Evolutionary conservation across 2,329 filamentous ascomycete species (phyloP).

Genomic region (Cordyceps cicadae): DNA sequence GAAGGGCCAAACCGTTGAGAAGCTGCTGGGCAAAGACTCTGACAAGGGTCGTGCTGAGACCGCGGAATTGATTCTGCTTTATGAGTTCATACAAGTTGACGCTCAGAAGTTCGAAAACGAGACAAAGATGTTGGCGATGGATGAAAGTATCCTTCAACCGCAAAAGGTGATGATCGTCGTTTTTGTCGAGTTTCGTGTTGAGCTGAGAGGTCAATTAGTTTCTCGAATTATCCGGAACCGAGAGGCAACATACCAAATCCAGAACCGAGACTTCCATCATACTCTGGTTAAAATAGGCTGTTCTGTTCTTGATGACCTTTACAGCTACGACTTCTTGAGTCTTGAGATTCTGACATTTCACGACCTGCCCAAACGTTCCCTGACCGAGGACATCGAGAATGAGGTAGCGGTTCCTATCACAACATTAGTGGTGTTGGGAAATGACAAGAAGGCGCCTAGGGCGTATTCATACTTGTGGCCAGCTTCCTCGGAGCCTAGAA

Average conservation of each 20-base stretch:
- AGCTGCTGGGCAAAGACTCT: conserved; percentile 96
- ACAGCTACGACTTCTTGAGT: conserved; percentile 98
- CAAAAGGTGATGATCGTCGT: conserved; percentile 93
- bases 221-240: conserved; percentile 1
- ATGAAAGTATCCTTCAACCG: conserved; percentile 97
- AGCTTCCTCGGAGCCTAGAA: conserved; percentile 92
- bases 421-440: conserved; percentile 3
- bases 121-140: conserved; percentile 88
- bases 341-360: conserved; percentile 97
- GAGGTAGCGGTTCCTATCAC: conserved; percentile 75
- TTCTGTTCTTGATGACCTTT: conserved; percentile 98
- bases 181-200: conserved; percentile 98
- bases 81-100: conserved; percentile 98
- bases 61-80: conserved; percentile 98
- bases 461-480: conserved; percentile 68
- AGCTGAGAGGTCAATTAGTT: conserved; percentile 44
- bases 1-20: conserved; percentile 78
- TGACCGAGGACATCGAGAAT: conserved; percentile 96
- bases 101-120: conserved; percentile 92
- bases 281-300: conserved; percentile 98
- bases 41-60: conserved; percentile 90
- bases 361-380: conserved; percentile 95
- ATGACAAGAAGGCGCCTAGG: neutral
- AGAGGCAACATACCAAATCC: conserved; percentile 59
- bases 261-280: conserved; percentile 99